Base-by-base conservation (phyloP, 257 asterid genomes). In the Capsicum chinense region DNA sequence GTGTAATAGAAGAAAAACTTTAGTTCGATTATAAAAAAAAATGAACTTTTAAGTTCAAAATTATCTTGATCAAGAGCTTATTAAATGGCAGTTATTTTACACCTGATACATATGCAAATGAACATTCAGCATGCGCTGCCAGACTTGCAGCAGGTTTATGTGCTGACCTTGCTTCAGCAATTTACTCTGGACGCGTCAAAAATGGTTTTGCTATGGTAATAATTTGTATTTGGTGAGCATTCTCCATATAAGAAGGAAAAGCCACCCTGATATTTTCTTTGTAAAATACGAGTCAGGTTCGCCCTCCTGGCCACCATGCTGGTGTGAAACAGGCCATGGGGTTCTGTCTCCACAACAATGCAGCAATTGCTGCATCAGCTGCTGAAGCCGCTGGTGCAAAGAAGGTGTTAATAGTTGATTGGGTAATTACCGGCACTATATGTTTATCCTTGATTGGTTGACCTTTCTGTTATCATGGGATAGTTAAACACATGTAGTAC, bases 231-330 rank as follows among this genome's bases (percentile, higher is more conserved):
- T 67, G 59, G 44, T 21, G 35, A n/a, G 42, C 56, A 37, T 56
- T 84, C 26, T 16, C 19, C 42, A 81, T 83, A 76, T 50, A 26
- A 82, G 44, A 19, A 44, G 81, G 64, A 78, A 68, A 67, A 73
- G 16, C 62, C 67, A 63, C 88, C 74, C 85, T 86, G 84, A 63
- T 85, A 84, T 83, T 58, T 21, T 26, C 83, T n/a, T 83, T 66
- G 14, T 33, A n/a, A 74, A 52, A 84, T 79, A 85, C 79, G 90
- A 82, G 83, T 71, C 87, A 97, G 99, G 97, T 97, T 85, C 99
- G 99, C 52, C 99, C 99, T 88, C 99, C 98, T 79, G 99, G 99
- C 81, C 99, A 97, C 92, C 99, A 97, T 88, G 99, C 99, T 87
- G 98, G 99, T 84, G 97, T 97, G 86, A 97, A 92, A 87, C 94